Evolutionary conservation across 768 basidiomycete species (phyloP).

Genomic region (Tricholoma saponaceum): DNA sequence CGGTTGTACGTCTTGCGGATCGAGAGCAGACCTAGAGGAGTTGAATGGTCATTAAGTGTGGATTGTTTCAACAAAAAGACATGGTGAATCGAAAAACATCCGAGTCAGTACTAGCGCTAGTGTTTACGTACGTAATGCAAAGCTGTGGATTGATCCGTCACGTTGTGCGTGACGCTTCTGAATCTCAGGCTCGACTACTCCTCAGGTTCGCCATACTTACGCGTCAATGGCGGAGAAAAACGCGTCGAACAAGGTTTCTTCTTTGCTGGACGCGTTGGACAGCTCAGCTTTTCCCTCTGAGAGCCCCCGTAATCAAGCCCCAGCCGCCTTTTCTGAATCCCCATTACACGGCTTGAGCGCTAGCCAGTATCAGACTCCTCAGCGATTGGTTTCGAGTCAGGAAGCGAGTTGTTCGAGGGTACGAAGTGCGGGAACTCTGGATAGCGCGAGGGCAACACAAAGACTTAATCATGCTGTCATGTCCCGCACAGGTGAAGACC

Average conservation of each 20-base stretch:
- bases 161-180: no score
- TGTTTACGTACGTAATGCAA: no score
- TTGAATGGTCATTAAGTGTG: no score
- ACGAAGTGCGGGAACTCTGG: background rate
- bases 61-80: no score
- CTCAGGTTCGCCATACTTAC: background rate
- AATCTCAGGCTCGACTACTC: no score
- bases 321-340: slow-evolving; percentile 5
- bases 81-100: no score
- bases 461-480: background rate
- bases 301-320: slow-evolving; percentile 6
- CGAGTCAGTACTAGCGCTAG: no score
- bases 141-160: no score
- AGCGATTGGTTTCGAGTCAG: background rate
- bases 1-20: no score
- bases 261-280: slow-evolving; percentile 28
- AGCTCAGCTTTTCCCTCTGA: slow-evolving; percentile 14
- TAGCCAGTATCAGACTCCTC: background rate
- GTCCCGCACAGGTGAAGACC: slow-evolving; percentile 4
- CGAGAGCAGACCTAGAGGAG: no score
- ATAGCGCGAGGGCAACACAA: slow-evolving; percentile 2
- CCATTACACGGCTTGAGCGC: background rate
- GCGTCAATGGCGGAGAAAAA: slow-evolving; percentile 14
- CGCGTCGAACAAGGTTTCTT: slow-evolving; percentile 18
- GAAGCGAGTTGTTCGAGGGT: background rate